Conservation (phyloP, 176 grass and related monocot genomes). For the bread wheat (Triticum aestivum) region IWGSC_CS_RefSeq_v2.1 NC_057798.1:503420087-503420586, state of each 20-base stretch:
- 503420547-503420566: neutral
- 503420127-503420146: conserved; percentile 73
- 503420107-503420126: conserved; percentile 91
- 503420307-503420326: neutral
- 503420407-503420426: neutral
- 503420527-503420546: neutral
- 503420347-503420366: neutral
- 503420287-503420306: neutral
- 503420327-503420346: neutral
- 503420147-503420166: conserved; percentile 10
- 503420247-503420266: neutral
- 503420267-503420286: neutral
- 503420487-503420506: neutral
- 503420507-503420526: neutral
- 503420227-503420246: neutral
- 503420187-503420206: neutral
- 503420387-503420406: neutral
- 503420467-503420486: neutral
- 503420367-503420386: neutral
- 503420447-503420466: neutral
- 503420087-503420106: conserved; percentile 81
- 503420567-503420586: neutral
- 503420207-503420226: neutral
- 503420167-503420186: neutral
- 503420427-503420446: neutral